Evolutionary conservation across 495 filamentous ascomycete species (phyloP).

Genomic region (Oidiodendron maius): DNA sequence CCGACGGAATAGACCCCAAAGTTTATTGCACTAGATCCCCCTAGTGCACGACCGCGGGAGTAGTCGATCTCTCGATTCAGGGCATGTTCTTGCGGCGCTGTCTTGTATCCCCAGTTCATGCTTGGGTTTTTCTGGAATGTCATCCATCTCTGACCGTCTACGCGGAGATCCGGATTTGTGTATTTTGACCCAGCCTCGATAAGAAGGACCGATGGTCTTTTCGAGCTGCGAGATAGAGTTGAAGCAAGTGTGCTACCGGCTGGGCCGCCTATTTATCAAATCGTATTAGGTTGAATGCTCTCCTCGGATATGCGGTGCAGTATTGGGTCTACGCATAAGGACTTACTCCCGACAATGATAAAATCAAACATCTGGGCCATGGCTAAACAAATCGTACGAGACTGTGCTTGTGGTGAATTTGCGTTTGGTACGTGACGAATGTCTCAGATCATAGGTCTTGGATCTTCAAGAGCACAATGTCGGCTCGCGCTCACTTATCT

Average conservation of each 20-base stretch:
- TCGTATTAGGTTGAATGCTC: too few relatives aligned
- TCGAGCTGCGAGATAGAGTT: slow-evolving; percentile 35
- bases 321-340: background rate
- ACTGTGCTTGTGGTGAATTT: too few relatives aligned
- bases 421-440: too few relatives aligned
- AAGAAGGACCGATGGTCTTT: slow-evolving; percentile 45
- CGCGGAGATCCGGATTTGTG: slow-evolving; percentile 36
- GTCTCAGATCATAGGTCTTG: too few relatives aligned
- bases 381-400: too few relatives aligned
- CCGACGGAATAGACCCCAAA: slow-evolving; percentile 55
- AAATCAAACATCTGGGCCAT: slow-evolving; percentile 39
- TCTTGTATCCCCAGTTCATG: slow-evolving; percentile 59
- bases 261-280: slow-evolving; percentile 58
- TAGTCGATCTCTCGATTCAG: slow-evolving; percentile 47
- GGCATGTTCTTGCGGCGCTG: slow-evolving; percentile 45
- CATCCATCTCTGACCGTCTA: slow-evolving; percentile 46
- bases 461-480: too few relatives aligned
- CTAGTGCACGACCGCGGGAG: slow-evolving; percentile 52
- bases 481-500: too few relatives aligned
- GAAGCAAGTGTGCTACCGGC: slow-evolving; percentile 47
- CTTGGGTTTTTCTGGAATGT: slow-evolving; percentile 37
- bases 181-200: slow-evolving; percentile 52
- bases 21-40: slow-evolving; percentile 58
- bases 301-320: slow-evolving; percentile 6
- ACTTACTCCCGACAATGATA: slow-evolving; percentile 48